Base-by-base conservation (phyloP, 2,329 filamentous ascomycete genomes). In the Neurospora sp. region DNA sequence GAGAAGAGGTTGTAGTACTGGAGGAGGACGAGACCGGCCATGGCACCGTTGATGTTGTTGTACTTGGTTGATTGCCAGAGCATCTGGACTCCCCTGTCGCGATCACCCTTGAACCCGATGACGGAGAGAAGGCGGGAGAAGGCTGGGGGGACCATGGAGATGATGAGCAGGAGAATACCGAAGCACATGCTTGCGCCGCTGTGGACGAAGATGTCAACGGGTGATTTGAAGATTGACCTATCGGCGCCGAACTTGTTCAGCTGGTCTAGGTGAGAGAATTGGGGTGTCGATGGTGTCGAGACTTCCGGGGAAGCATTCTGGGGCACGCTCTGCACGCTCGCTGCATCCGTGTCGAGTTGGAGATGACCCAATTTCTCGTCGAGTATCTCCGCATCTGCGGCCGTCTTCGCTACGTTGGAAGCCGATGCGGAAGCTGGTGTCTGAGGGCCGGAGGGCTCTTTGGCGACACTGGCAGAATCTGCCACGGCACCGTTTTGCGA, bases 61-160 rank as follows among this genome's bases (percentile, higher is more conserved):
- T 94, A 96, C 67, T 90, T 89, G 28, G 93, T 93, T 13, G 93
- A 92, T 78, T 92, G 90, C 96, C 96, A 99, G 4, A 99, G 87
- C 87, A 97, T 91, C 46, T 86, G 84, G 39, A 97, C 85, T 10
- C 94, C 96, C 46, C 90, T 86, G 72, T 93, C 89, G 62, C 94
- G 90, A 78, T 98, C 94, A 39, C 96, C 96, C 72, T 88, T 90
- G 81, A 98, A 98, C 1, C 96, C 96, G 38, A 97, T 91, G 58
- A 98, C 90, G 71, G 90, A 92, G 4, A 98, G 84, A 1, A 99
- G 86, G 70, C 89, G 91, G n/a, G 88, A 91, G 79, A 98, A 97
- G 0, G 94, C 89, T 0, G 96, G 96, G 0, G 96, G 96, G 0
- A 98, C 89, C 82, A 98, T 91, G 13, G 93, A 96, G n/a, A 98